phyloP scores from a whole-genome alignment of 2,329 filamentous ascomycete species.

The Exophiala xenobiotica region DNA sequence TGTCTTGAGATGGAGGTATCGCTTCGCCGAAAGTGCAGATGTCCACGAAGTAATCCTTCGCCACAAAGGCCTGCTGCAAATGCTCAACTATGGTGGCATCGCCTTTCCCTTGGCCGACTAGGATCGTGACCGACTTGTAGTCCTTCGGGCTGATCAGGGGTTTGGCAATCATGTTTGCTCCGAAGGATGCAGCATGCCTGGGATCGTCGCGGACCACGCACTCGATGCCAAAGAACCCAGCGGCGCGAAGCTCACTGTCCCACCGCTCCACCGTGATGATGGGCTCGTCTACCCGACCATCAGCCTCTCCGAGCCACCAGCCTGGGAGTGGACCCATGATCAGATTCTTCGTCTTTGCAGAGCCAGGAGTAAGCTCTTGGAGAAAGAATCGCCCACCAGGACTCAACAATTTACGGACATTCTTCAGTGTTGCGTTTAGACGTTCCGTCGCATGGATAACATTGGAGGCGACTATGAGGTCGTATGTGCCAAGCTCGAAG shows the following conservation, averaged over 20 bases:
- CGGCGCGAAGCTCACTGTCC: constrained; percentile 4
- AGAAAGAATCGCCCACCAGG: constrained; percentile 20
- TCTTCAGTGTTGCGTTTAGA: constrained; percentile 30
- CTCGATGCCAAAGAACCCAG: constrained; percentile 18
- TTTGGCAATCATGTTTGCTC: too few species aligned
- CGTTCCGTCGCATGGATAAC: constrained; percentile 37
- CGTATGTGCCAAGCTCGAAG: constrained; percentile 33
- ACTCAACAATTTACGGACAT: constrained; percentile 33
- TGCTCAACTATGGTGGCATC: too few species aligned
- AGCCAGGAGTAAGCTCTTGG: constrained; percentile 10
- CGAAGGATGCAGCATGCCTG: too few species aligned
- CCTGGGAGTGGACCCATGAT: constrained; percentile 29
- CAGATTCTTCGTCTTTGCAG: constrained; percentile 16
- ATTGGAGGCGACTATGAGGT: constrained; percentile 39
- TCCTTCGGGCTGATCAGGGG: too few species aligned
- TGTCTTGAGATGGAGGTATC: too few species aligned
- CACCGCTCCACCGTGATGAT: constrained; percentile 11
- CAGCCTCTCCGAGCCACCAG: constrained; percentile 32
- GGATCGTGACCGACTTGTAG: too few species aligned
- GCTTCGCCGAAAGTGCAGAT: too few species aligned
- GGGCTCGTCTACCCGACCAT: constrained; percentile 12
- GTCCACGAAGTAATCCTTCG: too few species aligned
- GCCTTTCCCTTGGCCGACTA: too few species aligned
- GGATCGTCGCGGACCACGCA: too few species aligned
- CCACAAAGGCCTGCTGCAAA: too few species aligned